These are phyloP conservation scores for Perkinsus chesapeaki DNA, from an alignment of 169 alveolate genomes.

Conservation along the genomic window DNA sequence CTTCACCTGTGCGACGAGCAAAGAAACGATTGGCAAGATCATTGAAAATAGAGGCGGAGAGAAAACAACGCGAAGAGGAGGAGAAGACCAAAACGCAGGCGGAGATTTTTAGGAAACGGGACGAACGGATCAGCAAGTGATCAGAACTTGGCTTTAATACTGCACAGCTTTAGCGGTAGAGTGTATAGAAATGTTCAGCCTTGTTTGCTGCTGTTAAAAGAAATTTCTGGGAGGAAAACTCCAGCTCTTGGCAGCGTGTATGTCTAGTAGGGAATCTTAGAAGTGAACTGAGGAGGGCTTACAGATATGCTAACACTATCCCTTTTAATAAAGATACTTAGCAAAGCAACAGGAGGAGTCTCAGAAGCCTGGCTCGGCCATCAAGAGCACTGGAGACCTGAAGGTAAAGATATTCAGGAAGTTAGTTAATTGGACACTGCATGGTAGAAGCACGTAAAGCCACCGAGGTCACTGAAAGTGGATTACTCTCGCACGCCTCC, in stretches of 20 bases:
- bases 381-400: neutral
- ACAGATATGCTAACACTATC: neutral
- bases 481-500: neutral
- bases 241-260: no score
- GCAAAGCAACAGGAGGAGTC: neutral
- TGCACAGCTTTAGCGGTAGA: no score
- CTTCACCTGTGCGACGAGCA: neutral
- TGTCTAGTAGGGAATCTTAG: no score
- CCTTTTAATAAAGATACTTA: no score
- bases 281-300: neutral
- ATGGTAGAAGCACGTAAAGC: neutral
- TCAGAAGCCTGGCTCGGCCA: neutral
- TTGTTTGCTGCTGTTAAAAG: no score
- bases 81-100: neutral
- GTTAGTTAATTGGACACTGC: no score
- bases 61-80: neutral
- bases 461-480: neutral
- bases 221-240: no score
- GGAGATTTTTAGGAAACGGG: neutral
- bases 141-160: no score
- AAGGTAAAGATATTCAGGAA: no score
- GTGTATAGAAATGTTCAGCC: no score
- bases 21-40: neutral
- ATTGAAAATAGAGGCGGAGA: neutral
- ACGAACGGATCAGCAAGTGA: neutral